phyloP scores from a whole-genome alignment of 2,329 filamentous ascomycete genomes.

The Epicoccum nigrum region DNA sequence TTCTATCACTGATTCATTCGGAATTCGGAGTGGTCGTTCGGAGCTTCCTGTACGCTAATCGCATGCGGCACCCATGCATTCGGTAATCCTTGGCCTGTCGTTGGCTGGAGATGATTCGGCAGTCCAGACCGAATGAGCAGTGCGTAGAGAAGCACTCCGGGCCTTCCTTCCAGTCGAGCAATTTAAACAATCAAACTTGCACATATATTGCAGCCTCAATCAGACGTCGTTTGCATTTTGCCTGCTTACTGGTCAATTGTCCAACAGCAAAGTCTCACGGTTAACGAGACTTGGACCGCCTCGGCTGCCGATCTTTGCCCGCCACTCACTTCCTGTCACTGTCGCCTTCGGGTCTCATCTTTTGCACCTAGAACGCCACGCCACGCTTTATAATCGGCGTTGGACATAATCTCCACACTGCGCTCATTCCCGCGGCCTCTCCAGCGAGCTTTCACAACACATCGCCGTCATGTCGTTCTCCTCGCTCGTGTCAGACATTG shows the following conservation, averaged over 20 bases:
- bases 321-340: slow-evolving; percentile 11
- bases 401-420: slow-evolving; percentile 12
- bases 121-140: slow-evolving; percentile 1
- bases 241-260: slow-evolving; percentile 7
- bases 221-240: background rate
- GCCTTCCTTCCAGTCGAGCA: slow-evolving; percentile 4
- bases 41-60: slow-evolving; percentile 4
- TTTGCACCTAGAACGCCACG: slow-evolving; percentile 11
- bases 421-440: background rate
- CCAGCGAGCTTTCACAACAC: background rate
- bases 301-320: slow-evolving; percentile 12
- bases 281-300: background rate
- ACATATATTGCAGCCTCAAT: slow-evolving; percentile 1
- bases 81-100: slow-evolving; percentile 9
- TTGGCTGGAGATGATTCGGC: slow-evolving; percentile 17
- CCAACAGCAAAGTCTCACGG: too few relatives aligned
- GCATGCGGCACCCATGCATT: background rate
- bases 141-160: slow-evolving; percentile 10
- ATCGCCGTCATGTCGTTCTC: slow-evolving; percentile 56
- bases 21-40: slow-evolving; percentile 16
- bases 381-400: slow-evolving; percentile 15
- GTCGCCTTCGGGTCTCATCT: background rate
- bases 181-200: slow-evolving; percentile 15
- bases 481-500: slow-evolving; percentile 59
- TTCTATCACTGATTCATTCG: background rate